These are phyloP conservation scores for Yarrowia phangngaensis DNA, from an alignment of 805 yeast species.

Conservation along the genomic window DNA sequence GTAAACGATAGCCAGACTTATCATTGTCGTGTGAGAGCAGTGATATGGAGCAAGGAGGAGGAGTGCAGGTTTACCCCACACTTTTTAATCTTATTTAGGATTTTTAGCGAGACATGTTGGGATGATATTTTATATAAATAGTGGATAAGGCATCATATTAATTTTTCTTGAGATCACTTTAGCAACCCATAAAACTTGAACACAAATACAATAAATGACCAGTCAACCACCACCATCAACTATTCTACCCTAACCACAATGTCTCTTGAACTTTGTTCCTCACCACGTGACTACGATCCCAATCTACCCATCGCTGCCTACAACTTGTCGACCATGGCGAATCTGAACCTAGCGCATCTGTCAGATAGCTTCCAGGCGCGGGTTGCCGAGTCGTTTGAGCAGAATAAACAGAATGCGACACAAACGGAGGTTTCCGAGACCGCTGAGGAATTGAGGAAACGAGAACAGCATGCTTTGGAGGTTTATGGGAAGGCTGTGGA, in stretches of 20 bases:
- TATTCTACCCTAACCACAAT: too few species aligned
- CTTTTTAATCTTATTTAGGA: too few species aligned
- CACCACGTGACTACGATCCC: conserved; percentile 1
- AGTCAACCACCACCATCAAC: too few species aligned
- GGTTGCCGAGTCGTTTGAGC: conserved; percentile 12
- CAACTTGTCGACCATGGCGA: conserved; percentile 17
- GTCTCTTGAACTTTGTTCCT: conserved; percentile 5
- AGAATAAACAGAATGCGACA: neutral
- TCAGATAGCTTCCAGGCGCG: conserved; percentile 18
- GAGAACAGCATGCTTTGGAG: conserved; percentile 10
- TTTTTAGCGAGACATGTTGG: too few species aligned
- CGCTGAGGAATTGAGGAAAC: neutral
- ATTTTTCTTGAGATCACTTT: too few species aligned
- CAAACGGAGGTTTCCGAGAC: neutral
- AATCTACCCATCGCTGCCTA: neutral
- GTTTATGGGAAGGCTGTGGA: neutral
- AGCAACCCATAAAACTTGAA: too few species aligned
- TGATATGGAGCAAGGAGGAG: neutral
- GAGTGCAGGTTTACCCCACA: too few species aligned
- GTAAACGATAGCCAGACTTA: conserved; percentile 7
- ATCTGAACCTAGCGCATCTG: conserved; percentile 7
- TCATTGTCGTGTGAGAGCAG: neutral
- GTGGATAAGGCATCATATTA: too few species aligned
- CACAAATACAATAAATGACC: too few species aligned
- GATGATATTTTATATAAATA: too few species aligned